phyloP scores from a whole-genome alignment of 73 alveolate species.

The Breviolum minutum region DNA sequence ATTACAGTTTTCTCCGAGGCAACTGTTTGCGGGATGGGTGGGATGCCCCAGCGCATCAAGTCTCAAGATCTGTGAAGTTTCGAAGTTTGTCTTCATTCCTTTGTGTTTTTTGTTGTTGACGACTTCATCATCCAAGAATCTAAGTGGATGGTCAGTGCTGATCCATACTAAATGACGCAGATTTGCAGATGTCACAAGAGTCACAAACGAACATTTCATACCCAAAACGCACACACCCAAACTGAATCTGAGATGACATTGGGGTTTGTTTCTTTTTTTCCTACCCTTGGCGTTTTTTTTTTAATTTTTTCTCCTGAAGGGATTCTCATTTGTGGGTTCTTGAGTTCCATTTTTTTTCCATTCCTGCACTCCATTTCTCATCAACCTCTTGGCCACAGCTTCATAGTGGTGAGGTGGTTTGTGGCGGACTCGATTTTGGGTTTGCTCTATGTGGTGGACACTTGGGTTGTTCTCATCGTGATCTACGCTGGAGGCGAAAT shows the following conservation, averaged over 20 bases:
- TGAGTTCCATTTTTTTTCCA: neutral
- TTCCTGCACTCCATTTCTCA: no score
- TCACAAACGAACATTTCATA: no score
- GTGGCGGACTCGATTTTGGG: neutral
- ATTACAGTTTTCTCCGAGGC: neutral
- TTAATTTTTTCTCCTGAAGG: no score
- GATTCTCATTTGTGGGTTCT: no score
- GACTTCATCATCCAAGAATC: neutral
- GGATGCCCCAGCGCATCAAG: neutral
- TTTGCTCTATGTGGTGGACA: slow-evolving; percentile 58
- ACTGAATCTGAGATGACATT: no score
- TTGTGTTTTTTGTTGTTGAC: neutral
- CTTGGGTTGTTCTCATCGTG: slow-evolving; percentile 60
- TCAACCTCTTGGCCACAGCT: neutral
- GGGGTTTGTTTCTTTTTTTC: no score
- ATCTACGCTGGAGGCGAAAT: slow-evolving; percentile 15
- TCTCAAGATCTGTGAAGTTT: neutral
- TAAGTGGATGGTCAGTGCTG: neutral
- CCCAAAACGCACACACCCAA: no score
- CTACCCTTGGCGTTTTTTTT: no score
- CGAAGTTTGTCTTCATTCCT: neutral
- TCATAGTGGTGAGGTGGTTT: slow-evolving; percentile 19
- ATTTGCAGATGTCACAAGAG: no score
- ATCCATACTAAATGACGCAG: no score
- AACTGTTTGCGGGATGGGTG: neutral